These are phyloP conservation scores for Pyrenula aspistea DNA, from an alignment of 495 filamentous ascomycete species.

Conservation along the genomic window DNA sequence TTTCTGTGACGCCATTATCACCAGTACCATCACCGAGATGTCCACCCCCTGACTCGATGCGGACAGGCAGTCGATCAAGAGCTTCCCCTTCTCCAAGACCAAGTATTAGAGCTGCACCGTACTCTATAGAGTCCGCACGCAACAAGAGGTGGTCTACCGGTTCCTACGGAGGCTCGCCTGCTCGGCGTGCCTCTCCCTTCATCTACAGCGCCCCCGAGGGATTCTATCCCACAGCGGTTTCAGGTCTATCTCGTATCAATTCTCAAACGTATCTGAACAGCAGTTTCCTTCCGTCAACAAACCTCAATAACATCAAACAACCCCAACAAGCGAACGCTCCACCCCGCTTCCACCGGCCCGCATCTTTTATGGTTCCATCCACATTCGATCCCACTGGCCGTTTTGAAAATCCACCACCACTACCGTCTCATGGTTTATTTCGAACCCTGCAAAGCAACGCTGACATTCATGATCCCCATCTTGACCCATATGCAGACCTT, in stretches of 20 bases:
- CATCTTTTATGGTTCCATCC: slow-evolving; percentile 25
- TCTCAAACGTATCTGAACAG: slow-evolving; percentile 40
- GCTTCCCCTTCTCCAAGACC: slow-evolving; percentile 56
- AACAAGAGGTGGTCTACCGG: slow-evolving; percentile 65
- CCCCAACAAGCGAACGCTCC: slow-evolving; percentile 31
- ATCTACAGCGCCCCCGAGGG: slow-evolving; percentile 39
- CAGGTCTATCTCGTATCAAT: slow-evolving; percentile 35
- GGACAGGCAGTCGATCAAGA: slow-evolving; percentile 40
- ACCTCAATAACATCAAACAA: slow-evolving; percentile 36
- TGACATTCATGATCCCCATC: slow-evolving; percentile 34
- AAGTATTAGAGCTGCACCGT: slow-evolving; percentile 49
- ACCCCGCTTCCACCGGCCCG: slow-evolving; percentile 30
- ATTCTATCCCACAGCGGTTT: slow-evolving; percentile 24
- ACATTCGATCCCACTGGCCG: slow-evolving; percentile 25
- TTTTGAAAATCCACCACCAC: slow-evolving; percentile 37
- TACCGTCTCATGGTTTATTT: slow-evolving; percentile 52
- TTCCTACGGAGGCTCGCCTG: slow-evolving; percentile 40
- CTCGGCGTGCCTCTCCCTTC: slow-evolving; percentile 41
- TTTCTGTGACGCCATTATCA: slow-evolving; percentile 46
- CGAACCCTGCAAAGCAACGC: slow-evolving; percentile 59
- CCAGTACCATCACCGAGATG: slow-evolving; percentile 46
- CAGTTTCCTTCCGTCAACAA: slow-evolving; percentile 26
- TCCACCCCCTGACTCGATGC: slow-evolving; percentile 39
- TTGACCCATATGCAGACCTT: slow-evolving; percentile 46
- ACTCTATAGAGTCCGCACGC: slow-evolving; percentile 44